Percentiles rank a stretch among this genome's conserved stretches.
Evolutionary conservation across 352 stramenopile species (phyloP).

Genomic region (Pythium guiyangense): DNA sequence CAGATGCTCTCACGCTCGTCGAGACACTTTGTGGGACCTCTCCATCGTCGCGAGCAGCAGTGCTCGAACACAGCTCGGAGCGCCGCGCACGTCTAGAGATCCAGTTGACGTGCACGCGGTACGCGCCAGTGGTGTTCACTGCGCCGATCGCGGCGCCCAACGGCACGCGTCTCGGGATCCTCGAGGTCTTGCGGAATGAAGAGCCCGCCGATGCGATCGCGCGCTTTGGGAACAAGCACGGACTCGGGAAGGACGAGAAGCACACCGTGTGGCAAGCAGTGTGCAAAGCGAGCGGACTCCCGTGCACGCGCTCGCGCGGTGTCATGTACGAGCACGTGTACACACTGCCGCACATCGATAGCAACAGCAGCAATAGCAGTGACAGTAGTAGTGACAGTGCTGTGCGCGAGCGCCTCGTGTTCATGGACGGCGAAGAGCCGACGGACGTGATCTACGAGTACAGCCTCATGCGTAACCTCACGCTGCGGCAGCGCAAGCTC

Average conservation of each 20-base stretch:
- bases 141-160: conserved; percentile 59
- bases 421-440: conserved; percentile 69
- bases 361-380: no score
- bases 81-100: conserved; percentile 6
- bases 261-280: conserved; percentile 44
- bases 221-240: conserved; percentile 70
- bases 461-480: conserved; percentile 28
- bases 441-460: conserved; percentile 79
- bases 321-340: conserved; percentile 62
- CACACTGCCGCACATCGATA: conserved; percentile 35
- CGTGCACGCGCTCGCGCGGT: conserved; percentile 47
- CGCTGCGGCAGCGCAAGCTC: conserved; percentile 37
- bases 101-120: conserved; percentile 45
- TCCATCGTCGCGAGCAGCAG: not conserved
- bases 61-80: not conserved
- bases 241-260: conserved; percentile 51
- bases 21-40: conserved; percentile 42
- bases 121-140: conserved; percentile 52
- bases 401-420: conserved; percentile 46
- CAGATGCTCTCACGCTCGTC: conserved; percentile 35
- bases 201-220: conserved; percentile 70
- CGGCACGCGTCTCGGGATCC: conserved; percentile 46
- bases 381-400: no score
- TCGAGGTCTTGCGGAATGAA: conserved; percentile 63
- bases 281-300: conserved; percentile 43